Evolutionary conservation across 495 filamentous ascomycete species (phyloP), one percentile per base, ranked within the genome.

Genomic region (Talaromyces proteolyticus): DNA sequence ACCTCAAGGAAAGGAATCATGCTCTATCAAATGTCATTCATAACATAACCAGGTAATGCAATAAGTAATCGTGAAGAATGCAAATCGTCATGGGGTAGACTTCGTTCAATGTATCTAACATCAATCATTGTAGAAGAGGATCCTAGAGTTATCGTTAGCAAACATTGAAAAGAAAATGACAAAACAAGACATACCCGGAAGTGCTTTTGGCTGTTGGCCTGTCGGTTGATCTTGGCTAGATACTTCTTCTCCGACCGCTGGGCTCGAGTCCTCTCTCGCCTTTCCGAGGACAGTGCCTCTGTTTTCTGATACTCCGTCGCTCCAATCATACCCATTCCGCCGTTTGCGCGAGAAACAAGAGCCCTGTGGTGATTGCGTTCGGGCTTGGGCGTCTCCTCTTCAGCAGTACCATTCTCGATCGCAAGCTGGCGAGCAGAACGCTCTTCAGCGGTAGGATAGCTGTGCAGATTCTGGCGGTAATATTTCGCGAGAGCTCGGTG

Each of bases 381-480:
- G 17, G 38, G 20, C 24, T 63, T 62, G 11, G 64, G 53, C 53
- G 59, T 63, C 37, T 59, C 46, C 12, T 67, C 65, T 4, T 64
- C 63, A 16, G 41, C 24, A 6, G 21, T 50, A 19, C 70, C 69
- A 47, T 76, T 72, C 26, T 67, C 66, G 50, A 74, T 77, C 5
- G 40, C 42, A 43, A 75, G 66, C 51, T 72, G 64, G 38, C 69
- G 67, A 12, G 60, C 58, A n/a, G 69, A 63, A 12, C 46, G 18
- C 62, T 94, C 90, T 14, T 80, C 79, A 0, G 80, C 65, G 4
- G 84, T 79, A 3, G 88, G 88, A 68, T 94, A 79, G 64, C 75
- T 86, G 72, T 88, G 85, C 26, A 97, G 73, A 67, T 97, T 96
- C 70, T 98, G 93, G 44, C 89, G 86, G 67, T 82, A 98, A 67